Base-by-base conservation (phyloP, 305 asterid genomes). In the Withania somnifera region DNA sequence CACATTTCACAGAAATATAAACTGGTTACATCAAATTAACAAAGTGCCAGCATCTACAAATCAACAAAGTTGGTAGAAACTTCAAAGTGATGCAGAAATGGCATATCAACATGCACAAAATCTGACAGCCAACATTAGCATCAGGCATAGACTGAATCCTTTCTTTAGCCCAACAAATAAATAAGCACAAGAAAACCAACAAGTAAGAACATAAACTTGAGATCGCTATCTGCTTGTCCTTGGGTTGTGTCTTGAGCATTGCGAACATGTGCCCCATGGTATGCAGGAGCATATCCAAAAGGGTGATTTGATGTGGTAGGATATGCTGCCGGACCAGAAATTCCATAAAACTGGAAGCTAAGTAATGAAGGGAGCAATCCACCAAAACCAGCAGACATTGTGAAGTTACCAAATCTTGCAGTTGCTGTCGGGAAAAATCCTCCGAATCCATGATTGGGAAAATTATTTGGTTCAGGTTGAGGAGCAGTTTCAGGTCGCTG, bases 331-430 rank as follows among this genome's bases (percentile, higher is more conserved):
- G 79, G 79, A 4, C 42, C 79, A 73, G 79, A 26, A 28, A 73
- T 4, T 47, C 89, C 87, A 17, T 86, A 84, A 81, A 84, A 86
- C 69, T 84, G 89, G 71, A 82, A 69, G 87, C 85, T 84, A 32
- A 90, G 85, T 14, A 94, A 64, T 0, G 97, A 90, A 22, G 92
- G 89, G 77, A 89, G 79, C 1, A 87, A 51, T 63, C 94, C 96
- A 4, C 98, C 94, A 61, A 92, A 89, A 78, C 96, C 94, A 75
- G 92, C 90, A 69, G 90, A 86, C 90, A 90, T 57, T 34, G 90
- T 91, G 75, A 91, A 82, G 86, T 86, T 86, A 82, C 87, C 87
- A 42, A 91, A 84, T 32, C 88, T 86, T 17, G 92, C 94, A 68
- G 89, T 84, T 47, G 91, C 90, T 42, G 88, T 53, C 0, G 97